Conservation (phyloP, 139 green algal species). For the Coccomyxa sp. region DNA sequence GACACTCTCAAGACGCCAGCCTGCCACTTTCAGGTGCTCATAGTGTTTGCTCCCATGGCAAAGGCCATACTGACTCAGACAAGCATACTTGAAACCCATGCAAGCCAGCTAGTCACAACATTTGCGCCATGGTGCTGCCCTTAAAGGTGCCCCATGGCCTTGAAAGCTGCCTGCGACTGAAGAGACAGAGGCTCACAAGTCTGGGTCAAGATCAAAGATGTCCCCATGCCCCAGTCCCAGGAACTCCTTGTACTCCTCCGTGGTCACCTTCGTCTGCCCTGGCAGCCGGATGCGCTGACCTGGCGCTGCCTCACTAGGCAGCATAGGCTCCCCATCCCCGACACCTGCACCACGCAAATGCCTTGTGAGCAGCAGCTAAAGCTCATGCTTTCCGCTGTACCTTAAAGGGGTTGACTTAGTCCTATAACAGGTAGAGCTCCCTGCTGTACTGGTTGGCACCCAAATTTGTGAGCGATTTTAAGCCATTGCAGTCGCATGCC, state of each 20-base stretch:
- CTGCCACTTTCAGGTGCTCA: no score
- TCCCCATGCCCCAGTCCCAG: slow-evolving; percentile 81
- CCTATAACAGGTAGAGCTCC: not conserved
- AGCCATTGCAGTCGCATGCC: no score
- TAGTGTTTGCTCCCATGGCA: not conserved
- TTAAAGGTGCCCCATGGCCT: no score
- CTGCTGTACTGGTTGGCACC: not conserved
- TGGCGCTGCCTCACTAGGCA: slow-evolving; percentile 45
- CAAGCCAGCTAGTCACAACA: no score
- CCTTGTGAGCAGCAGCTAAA: not conserved
- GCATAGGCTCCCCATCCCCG: slow-evolving; percentile 24
- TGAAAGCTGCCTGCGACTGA: no score
- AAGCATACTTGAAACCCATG: no score
- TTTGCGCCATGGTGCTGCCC: no score
- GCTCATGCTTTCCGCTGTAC: not conserved
- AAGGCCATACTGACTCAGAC: not conserved
- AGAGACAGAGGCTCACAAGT: slow-evolving; percentile 40
- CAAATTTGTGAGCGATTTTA: not conserved
- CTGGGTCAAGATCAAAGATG: slow-evolving; percentile 79
- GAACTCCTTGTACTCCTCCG: slow-evolving; percentile 90
- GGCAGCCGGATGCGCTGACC: slow-evolving; percentile 75
- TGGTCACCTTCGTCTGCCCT: slow-evolving; percentile 71
- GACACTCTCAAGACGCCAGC: no score
- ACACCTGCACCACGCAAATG: not conserved
- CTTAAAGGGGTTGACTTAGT: not conserved